A percentile compares a stretch with the other conserved stretches of the same genome.
These are phyloP conservation scores for Moesziomyces sp. DNA, from an alignment of 1,284 basidiomycete genomes.

Conservation along the genomic window DNA sequence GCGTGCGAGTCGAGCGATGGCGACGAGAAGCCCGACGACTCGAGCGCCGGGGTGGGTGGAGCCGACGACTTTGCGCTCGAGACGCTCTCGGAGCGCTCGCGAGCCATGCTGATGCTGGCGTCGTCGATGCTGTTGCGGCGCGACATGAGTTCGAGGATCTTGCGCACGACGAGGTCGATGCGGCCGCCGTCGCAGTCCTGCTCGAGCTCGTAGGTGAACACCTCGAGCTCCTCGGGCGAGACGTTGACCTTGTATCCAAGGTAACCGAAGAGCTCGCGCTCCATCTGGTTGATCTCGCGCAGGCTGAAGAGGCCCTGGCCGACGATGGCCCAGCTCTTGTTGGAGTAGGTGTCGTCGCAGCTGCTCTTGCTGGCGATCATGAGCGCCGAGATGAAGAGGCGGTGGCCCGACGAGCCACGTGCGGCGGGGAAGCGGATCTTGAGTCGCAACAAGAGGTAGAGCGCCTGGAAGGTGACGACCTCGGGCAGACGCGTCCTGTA, in stretches of 20 bases:
- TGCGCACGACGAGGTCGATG: conserved; percentile 41
- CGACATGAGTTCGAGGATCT: conserved; percentile 33
- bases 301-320: conserved; percentile 66
- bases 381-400: conserved; percentile 67
- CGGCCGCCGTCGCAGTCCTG: conserved; percentile 35
- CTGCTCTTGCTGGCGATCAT: conserved; percentile 67
- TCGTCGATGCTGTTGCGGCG: conserved; percentile 29
- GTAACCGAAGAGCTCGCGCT: conserved; percentile 67
- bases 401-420: conserved; percentile 66
- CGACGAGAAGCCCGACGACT: conserved; percentile 37
- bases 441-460: conserved; percentile 64
- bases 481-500: conserved; percentile 65
- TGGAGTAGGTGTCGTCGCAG: conserved; percentile 67
- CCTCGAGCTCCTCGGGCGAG: conserved; percentile 55
- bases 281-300: conserved; percentile 68
- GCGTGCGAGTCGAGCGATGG: conserved; percentile 42
- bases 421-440: conserved; percentile 67
- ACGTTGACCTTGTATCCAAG: conserved; percentile 65
- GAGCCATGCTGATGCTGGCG: conserved; percentile 9
- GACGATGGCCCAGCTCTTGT: conserved; percentile 68
- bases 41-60: conserved; percentile 35
- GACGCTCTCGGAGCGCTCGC: conserved; percentile 36
- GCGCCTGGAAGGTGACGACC: conserved; percentile 63
- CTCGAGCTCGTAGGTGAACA: conserved; percentile 58
- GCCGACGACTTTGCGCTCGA: conserved; percentile 35